Evolutionary conservation across 306 rosid species (phyloP), one percentile per base, ranked within the genome.

Genomic region (Castanea sativa): DNA sequence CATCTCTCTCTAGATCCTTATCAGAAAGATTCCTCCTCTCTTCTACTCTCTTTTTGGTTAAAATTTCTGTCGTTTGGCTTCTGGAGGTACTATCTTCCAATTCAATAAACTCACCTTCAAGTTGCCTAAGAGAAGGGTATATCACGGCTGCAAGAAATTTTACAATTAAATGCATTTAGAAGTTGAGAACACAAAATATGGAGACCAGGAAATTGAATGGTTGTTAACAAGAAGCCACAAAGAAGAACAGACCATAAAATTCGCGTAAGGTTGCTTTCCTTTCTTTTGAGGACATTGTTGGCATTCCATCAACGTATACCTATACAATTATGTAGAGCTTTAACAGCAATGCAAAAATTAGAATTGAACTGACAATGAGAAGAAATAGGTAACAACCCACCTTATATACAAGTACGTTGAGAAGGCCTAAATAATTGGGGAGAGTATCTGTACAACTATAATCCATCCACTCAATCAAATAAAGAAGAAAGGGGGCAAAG

Each of bases 381-480:
- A 70, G 23, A 73, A 79, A 70, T 32, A 32, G 45, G 55, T 11
- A 32, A 56, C 49, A 38, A 71, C 53, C 43, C 64, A 92, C 97
- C 92, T 86, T 88, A 88, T 78, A 82, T 7, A 90, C 64, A 57
- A 90, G 88, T 51, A 92, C 74, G 72, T 88, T 86, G 76, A 86
- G 84, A 85, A 90, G 86, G 79, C 97, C 97, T 77, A 92, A 87
- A 79, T 21, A 90, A 76, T 74, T 75, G 53, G 97, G 91, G 21
- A 92, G 81, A 60, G 90, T 25, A 75, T 90, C 89, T 29, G 91
- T 89, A 73, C 95, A 92, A 61, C 89, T 85, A 77, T 45, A 83
- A 81, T 90, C 90, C 91, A 92, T 83, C 97, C 97, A 89, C 78
- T 90, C 91, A 51, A 90, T 89, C 90, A 89, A 84, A 75, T 73